These are phyloP conservation scores for Trichoderma afroharzianum DNA, from an alignment of 2,329 filamentous ascomycete species.

Conservation along the genomic window DNA sequence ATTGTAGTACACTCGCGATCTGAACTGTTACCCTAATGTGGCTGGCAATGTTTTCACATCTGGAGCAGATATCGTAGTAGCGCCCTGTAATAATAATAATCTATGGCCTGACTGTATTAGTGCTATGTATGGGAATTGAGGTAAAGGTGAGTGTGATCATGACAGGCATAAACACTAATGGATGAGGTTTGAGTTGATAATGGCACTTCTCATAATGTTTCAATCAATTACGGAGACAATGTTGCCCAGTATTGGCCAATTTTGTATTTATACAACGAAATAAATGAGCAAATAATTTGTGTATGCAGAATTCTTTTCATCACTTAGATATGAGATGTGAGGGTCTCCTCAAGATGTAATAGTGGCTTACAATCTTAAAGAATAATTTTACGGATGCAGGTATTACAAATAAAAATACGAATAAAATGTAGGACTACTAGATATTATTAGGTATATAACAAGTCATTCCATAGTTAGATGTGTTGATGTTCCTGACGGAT, in stretches of 20 bases:
- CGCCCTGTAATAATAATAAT: not conserved
- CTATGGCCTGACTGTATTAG: not conserved
- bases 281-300: not conserved
- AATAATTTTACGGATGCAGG: not conserved
- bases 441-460: rapidly evolving
- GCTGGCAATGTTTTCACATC: not conserved
- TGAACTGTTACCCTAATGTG: not conserved
- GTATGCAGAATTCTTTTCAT: no score
- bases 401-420: not conserved
- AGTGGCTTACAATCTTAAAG: not conserved
- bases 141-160: not conserved
- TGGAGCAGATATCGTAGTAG: not conserved
- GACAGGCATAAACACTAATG: not conserved
- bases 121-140: not conserved
- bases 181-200: not conserved
- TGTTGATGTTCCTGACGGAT: not conserved
- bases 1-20: not conserved
- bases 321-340: not conserved
- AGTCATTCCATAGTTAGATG: not conserved
- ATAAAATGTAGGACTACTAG: not conserved
- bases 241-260: not conserved
- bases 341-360: not conserved
- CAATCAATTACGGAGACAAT: not conserved
- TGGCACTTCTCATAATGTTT: not conserved
- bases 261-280: not conserved